phyloP scores from a whole-genome alignment of 2,329 filamentous ascomycete genomes.

The Cadophora sp. region DNA sequence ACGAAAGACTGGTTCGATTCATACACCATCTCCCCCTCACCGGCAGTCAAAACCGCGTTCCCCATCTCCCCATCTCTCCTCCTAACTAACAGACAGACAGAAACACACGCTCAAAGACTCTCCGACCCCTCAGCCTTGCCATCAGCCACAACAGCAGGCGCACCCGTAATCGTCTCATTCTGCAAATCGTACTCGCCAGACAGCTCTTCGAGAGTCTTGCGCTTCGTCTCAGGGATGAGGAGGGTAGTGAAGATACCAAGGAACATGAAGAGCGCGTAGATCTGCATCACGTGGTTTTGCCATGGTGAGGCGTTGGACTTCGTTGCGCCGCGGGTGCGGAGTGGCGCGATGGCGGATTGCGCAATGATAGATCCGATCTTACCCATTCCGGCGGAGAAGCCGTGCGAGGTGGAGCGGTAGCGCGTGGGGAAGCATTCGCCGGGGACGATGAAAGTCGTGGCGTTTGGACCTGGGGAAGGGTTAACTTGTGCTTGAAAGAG shows the following conservation, averaged over 20 bases:
- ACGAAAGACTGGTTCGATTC: not conserved
- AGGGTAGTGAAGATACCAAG: constrained; percentile 71
- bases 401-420: constrained; percentile 47
- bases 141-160: not conserved
- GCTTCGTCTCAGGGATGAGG: constrained; percentile 79
- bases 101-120: not conserved
- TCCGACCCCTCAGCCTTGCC: not conserved
- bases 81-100: too few species aligned
- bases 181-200: constrained; percentile 59
- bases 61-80: too few species aligned
- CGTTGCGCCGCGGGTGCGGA: constrained; percentile 51
- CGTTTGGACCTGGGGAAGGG: constrained; percentile 37
- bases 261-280: constrained; percentile 84
- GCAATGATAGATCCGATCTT: constrained; percentile 48
- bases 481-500: not conserved
- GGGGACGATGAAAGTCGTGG: constrained; percentile 48
- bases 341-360: constrained; percentile 60
- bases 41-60: not conserved
- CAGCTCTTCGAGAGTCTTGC: constrained; percentile 75
- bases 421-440: constrained; percentile 49
- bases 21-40: not conserved
- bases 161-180: not conserved
- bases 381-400: constrained; percentile 47
- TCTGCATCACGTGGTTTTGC: constrained; percentile 77
- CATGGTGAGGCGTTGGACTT: constrained; percentile 53